Conservation (phyloP, 371 early-diverging fungal genomes). For the Actinomucor elegans region DNA sequence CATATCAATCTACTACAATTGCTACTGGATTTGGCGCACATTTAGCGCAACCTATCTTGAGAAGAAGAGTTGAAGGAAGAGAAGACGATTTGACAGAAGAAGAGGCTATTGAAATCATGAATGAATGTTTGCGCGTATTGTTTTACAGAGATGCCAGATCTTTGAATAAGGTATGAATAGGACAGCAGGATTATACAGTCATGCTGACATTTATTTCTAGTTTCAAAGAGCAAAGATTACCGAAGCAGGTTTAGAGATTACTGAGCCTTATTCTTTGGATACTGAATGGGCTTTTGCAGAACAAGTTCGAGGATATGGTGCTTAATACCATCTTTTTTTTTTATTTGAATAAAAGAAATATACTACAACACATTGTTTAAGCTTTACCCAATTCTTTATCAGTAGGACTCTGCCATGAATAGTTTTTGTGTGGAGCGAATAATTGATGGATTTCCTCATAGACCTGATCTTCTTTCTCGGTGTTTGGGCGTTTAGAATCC, state of each 20-base stretch:
- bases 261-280: slow-evolving; percentile 84
- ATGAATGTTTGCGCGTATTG: slow-evolving; percentile 93
- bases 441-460: slow-evolving; percentile 21
- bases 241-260: slow-evolving; percentile 76
- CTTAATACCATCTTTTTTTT: slow-evolving; percentile 33
- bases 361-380: background rate
- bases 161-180: slow-evolving; percentile 78
- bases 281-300: slow-evolving; percentile 98
- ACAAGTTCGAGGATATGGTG: slow-evolving; percentile 86
- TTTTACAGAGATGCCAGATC: slow-evolving; percentile 97
- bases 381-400: slow-evolving; percentile 32
- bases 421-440: slow-evolving; percentile 41
- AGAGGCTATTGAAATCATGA: slow-evolving; percentile 87
- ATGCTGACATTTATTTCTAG: slow-evolving; percentile 37
- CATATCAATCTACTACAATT: slow-evolving; percentile 88
- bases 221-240: slow-evolving; percentile 92
- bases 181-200: background rate
- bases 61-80: slow-evolving; percentile 88
- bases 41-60: slow-evolving; percentile 94
- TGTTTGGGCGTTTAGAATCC: slow-evolving; percentile 33
- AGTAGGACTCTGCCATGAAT: slow-evolving; percentile 48
- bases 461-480: slow-evolving; percentile 24
- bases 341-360: background rate
- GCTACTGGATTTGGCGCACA: slow-evolving; percentile 98
- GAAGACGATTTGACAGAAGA: slow-evolving; percentile 88